phyloP scores from a whole-genome alignment of 164 flowering plant species.

The Vitis rupestris region DNA sequence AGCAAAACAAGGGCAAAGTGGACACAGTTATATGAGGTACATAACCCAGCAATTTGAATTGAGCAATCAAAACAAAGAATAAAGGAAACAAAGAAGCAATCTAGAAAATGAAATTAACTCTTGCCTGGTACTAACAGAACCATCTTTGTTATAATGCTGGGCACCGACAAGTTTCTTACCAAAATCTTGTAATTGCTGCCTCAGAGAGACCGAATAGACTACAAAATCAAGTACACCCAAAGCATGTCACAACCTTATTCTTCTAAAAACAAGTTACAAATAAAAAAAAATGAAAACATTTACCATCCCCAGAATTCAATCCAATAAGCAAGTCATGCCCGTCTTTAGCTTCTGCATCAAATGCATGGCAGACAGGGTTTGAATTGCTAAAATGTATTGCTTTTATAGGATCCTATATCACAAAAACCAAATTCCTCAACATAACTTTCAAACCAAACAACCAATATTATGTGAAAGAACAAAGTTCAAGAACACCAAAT shows the following conservation, averaged over 20 bases:
- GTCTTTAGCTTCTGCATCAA: constrained; percentile 86
- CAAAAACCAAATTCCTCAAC: not conserved
- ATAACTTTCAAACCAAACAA: not conserved
- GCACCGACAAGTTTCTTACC: constrained; percentile 96
- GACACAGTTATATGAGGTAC: too few relatives aligned
- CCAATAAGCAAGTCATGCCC: constrained; percentile 98
- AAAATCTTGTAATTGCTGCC: constrained; percentile 92
- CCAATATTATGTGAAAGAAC: not conserved
- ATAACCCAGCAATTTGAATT: too few relatives aligned
- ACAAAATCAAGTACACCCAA: constrained; percentile 14
- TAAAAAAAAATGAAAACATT: constrained; percentile 7
- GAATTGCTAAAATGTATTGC: constrained; percentile 83
- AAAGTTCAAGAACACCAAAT: not conserved
- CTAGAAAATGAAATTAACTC: not conserved
- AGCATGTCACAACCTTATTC: constrained; percentile 7
- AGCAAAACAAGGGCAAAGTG: too few relatives aligned
- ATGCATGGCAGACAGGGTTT: constrained; percentile 93
- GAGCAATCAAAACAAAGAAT: not conserved
- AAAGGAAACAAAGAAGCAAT: not conserved
- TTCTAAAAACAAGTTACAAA: not conserved
- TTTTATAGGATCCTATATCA: constrained; percentile 88
- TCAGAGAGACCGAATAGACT: constrained; percentile 89
- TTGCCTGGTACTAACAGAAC: constrained; percentile 84
- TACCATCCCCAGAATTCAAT: constrained; percentile 92
- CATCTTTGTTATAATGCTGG: constrained; percentile 94